Evolutionary conservation across 2,329 filamentous ascomycete genomes (phyloP).

Genomic region (Leptographium radiaticola): DNA sequence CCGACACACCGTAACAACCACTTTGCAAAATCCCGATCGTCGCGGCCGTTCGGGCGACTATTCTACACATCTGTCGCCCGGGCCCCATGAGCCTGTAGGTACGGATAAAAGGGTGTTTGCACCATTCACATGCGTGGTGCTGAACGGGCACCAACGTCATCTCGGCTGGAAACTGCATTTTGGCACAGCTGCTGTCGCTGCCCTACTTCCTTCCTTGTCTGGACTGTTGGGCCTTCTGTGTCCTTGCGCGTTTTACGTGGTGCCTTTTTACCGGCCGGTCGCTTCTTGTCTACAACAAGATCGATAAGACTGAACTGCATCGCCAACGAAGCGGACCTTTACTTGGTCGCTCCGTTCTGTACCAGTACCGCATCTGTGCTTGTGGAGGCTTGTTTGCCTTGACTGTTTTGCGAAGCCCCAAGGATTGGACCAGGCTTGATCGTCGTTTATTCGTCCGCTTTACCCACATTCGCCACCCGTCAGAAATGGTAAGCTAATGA

Average conservation of each 20-base stretch:
- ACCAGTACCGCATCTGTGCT: not conserved
- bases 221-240: not conserved
- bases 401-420: no score
- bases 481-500: not conserved
- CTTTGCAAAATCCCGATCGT: not conserved
- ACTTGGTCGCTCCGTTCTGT: no score
- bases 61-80: not conserved
- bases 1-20: conserved; percentile 1
- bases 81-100: not conserved
- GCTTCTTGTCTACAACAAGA: no score
- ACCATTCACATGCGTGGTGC: not conserved
- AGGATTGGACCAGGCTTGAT: no score
- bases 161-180: not conserved
- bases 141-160: not conserved
- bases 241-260: not conserved
- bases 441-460: not conserved
- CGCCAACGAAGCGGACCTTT: no score
- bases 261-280: no score
- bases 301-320: no score
- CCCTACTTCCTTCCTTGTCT: not conserved
- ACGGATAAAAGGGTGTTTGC: not conserved
- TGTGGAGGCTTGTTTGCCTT: not conserved
- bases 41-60: not conserved
- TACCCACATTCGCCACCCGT: not conserved
- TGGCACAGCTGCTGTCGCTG: not conserved